A percentile compares a stretch with the other conserved stretches of the same genome.
Conservation (phyloP, 106 monocot species). For the Hemerocallis citrina region DNA sequence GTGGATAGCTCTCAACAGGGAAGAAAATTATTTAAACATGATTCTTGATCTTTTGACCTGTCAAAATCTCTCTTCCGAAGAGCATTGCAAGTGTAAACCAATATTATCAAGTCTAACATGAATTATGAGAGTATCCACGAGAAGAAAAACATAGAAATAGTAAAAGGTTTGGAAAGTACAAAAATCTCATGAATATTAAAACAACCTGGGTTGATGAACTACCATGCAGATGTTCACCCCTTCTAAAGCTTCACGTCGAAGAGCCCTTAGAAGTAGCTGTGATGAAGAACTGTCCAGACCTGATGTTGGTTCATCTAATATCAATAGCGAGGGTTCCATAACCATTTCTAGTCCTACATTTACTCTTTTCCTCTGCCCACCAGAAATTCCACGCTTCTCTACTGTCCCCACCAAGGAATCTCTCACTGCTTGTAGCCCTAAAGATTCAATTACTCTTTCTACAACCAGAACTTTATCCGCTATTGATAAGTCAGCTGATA, state of each 20-base stretch:
- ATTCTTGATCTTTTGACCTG: too few species aligned
- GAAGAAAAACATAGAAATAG: not conserved
- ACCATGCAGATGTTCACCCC: slow-evolving; percentile 84
- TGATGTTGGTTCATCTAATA: slow-evolving; percentile 91
- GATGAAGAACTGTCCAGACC: slow-evolving; percentile 92
- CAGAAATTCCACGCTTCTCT: slow-evolving; percentile 90
- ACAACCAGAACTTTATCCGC: slow-evolving; percentile 83
- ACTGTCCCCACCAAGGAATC: slow-evolving; percentile 93
- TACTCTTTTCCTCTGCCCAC: slow-evolving; percentile 93
- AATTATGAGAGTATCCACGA: not conserved
- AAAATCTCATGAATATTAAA: slow-evolving; percentile 9
- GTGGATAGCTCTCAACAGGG: too few species aligned
- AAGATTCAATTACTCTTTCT: slow-evolving; percentile 82
- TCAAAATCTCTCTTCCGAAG: too few species aligned
- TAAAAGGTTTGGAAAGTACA: not conserved
- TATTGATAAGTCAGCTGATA: slow-evolving; percentile 56
- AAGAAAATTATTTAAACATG: too few species aligned
- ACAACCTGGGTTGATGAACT: slow-evolving; percentile 89
- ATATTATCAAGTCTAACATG: slow-evolving; percentile 22
- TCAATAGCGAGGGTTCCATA: slow-evolving; percentile 84
- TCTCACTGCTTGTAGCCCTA: slow-evolving; percentile 61
- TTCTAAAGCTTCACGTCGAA: slow-evolving; percentile 85
- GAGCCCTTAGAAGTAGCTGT: slow-evolving; percentile 73
- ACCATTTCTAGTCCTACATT: slow-evolving; percentile 97
- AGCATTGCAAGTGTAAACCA: not conserved